Base-by-base conservation (phyloP, 768 basidiomycete species). In the Chalciporus pseudorubinellus region DNA sequence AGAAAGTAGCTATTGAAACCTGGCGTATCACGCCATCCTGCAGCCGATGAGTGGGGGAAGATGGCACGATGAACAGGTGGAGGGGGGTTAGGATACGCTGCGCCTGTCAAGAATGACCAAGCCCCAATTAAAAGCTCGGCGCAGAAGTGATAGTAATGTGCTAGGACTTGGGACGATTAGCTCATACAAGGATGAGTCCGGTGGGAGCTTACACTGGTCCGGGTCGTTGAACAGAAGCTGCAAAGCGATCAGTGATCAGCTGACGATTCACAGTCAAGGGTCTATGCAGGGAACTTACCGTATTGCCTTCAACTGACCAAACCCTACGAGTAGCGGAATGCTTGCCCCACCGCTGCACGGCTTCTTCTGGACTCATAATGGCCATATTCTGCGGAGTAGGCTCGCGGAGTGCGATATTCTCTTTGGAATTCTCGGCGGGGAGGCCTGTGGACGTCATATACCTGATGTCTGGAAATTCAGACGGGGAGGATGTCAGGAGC, bases 131-230 rank as follows among this genome's bases (percentile, higher is more conserved):
- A 71, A 42, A 90, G 80, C 63, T 94, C 92, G 0, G 87, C 92
- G 28, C 86, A 87, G 52, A 90, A 85, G 69, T 93, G 92, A 68
- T 92, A 93, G 67, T 92, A 93, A 65, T 93, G 92, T 41, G 76
- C 72, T n/a, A 92, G 76, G 76, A 93, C 71, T 74, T 31, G 20
- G 22, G 3, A 31, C n/a, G 9, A 28, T 57, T 33, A 58, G 46
- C 19, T 40, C 16, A 12, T 24, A 21, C 6, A 24, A 20, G 55
- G 34, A 26, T 13, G 29, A 24, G 18, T 31, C 22, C 6, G 20
- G 29, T 39, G 31, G 19, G n/a, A 39, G 52, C 70, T 24, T 43
- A 70, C 72, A 88, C 61, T 90, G 87, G 2, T 66, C 50, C 0
- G 89, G 86, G 53, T 89, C 89, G 63, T 87, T 87, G 60, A 85